Evolutionary conservation across 2,329 filamentous ascomycete genomes (phyloP).

Genomic region (Akanthomyces dipterigenus): DNA sequence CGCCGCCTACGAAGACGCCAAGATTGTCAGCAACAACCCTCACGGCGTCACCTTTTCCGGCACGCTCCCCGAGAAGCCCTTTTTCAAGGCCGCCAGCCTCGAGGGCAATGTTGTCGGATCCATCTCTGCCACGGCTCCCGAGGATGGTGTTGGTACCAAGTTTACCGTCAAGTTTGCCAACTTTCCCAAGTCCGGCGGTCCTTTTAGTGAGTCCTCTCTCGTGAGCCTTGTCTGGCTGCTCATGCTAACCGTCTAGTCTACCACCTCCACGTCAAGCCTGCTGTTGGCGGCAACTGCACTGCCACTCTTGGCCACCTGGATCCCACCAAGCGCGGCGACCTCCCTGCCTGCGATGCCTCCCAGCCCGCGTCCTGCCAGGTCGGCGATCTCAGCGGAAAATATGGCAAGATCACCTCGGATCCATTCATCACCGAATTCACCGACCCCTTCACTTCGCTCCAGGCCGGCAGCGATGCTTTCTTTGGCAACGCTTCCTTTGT

Average conservation of each 20-base stretch:
- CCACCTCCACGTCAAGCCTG: slow-evolving; percentile 62
- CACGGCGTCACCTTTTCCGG: slow-evolving; percentile 47
- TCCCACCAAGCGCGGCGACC: slow-evolving; percentile 59
- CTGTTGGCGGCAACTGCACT: slow-evolving; percentile 68
- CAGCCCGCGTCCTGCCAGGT: slow-evolving; percentile 63
- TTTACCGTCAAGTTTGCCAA: slow-evolving; percentile 51
- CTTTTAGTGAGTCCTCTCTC: slow-evolving; percentile 47
- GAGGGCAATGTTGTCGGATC: slow-evolving; percentile 49
- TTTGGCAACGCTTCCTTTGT: slow-evolving; percentile 60
- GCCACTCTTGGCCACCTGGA: slow-evolving; percentile 62
- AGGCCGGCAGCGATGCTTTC: slow-evolving; percentile 45
- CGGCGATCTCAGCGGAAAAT: slow-evolving; percentile 70
- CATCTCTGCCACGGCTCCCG: slow-evolving; percentile 39
- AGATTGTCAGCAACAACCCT: slow-evolving; percentile 49
- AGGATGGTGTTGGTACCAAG: slow-evolving; percentile 47
- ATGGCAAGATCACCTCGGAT: slow-evolving; percentile 51
- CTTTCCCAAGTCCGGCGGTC: slow-evolving; percentile 49
- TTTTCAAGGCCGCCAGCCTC: slow-evolving; percentile 41
- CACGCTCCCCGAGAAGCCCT: slow-evolving; percentile 44
- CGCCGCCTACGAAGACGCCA: slow-evolving; percentile 36
- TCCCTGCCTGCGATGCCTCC: slow-evolving; percentile 49
- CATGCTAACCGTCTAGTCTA: slow-evolving; percentile 45
- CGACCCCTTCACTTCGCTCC: slow-evolving; percentile 53
- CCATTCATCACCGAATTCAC: slow-evolving; percentile 44
- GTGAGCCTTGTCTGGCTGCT: neutral